Evolutionary conservation across 2,329 filamentous ascomycete species (phyloP), one percentile per base, ranked within the genome.

Genomic region (Drechslera avenae): DNA sequence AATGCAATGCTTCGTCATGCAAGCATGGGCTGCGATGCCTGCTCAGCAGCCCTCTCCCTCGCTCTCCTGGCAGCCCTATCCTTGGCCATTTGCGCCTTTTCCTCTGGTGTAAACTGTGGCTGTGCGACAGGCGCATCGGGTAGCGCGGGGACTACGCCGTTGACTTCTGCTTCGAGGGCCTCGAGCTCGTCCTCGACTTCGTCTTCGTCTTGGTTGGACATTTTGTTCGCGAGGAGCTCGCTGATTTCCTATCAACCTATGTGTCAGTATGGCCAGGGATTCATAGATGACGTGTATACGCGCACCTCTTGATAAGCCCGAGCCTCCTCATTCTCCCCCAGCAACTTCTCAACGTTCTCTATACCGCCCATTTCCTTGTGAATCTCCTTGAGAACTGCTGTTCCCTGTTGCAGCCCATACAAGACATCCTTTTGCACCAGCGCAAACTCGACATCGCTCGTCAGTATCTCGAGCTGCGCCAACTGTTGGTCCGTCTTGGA

Each of bases 171-270:
- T 73, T 92, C 89, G 59, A 99, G 80, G 1, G 86, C 87, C 47
- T 89, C 90, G 44, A 99, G 79, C 76, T 99, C 94, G 68, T 97
- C 92, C 72, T 99, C 94, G 28, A 99, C 94, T 68, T 97, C 94
- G 68, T 97, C 93, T 74, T 99, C 94, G 74, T 99, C 94, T 66
- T 95, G 89, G 68, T 91, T 94, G 12, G 91, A 90, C 78, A 99
- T 92, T 63, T 87, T 86, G 10, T 89, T 89, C 28, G 87, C 89
- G 2, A 99, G 84, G 83, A 97, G 89, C 41, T 96, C 90, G 75
- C 88, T 94, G 63, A 99, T 84, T 79, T 99, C 93, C 89, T 96
- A 66, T 60, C 33, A 19, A 8, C 16, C 16, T 31, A n/a, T 13
- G 28, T 17, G 47, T 61, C 14, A 60, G 50, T 19, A 39, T 13